Evolutionary conservation across 1,139 yeast species (phyloP).

Genomic region (Ashbya aceris): DNA sequence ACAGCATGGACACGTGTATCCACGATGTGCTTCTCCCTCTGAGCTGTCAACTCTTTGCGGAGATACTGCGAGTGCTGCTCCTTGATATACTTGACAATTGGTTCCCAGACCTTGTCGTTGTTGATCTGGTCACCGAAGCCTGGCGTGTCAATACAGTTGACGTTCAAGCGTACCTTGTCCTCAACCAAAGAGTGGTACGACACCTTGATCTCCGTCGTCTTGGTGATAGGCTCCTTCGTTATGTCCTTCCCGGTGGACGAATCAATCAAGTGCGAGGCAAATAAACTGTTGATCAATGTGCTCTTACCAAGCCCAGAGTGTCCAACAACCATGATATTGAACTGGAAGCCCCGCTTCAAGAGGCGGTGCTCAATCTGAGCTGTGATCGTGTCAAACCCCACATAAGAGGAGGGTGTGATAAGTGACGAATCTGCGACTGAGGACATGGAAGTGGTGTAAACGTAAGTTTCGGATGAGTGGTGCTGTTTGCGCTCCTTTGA

Average conservation of each 20-base stretch:
- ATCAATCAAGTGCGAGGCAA: slow-evolving; percentile 70
- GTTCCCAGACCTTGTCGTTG: slow-evolving; percentile 96
- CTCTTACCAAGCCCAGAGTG: slow-evolving; percentile 93
- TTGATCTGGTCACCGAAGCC: slow-evolving; percentile 97
- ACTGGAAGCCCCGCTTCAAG: slow-evolving; percentile 87
- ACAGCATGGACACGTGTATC: slow-evolving; percentile 96
- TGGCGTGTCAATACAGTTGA: slow-evolving; percentile 91
- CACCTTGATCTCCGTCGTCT: slow-evolving; percentile 81
- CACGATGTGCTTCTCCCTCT: slow-evolving; percentile 71
- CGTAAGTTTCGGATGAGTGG: no score
- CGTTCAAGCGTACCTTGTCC: slow-evolving; percentile 75
- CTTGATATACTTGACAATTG: slow-evolving; percentile 86
- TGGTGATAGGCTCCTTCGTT: slow-evolving; percentile 64
- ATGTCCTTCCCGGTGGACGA: slow-evolving; percentile 45
- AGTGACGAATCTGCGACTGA: slow-evolving; percentile 2
- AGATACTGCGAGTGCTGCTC: slow-evolving; percentile 92
- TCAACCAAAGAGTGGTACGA: slow-evolving; percentile 64
- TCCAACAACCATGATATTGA: slow-evolving; percentile 90
- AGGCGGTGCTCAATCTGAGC: slow-evolving; percentile 89
- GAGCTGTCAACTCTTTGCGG: slow-evolving; percentile 93
- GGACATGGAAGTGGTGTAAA: background rate
- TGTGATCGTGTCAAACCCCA: slow-evolving; percentile 95
- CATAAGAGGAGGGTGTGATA: slow-evolving; percentile 47
- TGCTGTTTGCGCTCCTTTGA: no score
- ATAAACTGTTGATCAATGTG: slow-evolving; percentile 81